Evolutionary conservation across 805 yeast species (phyloP), one percentile per base, ranked within the genome.

Genomic region (Cyberlindnera euphorbiiphila): DNA sequence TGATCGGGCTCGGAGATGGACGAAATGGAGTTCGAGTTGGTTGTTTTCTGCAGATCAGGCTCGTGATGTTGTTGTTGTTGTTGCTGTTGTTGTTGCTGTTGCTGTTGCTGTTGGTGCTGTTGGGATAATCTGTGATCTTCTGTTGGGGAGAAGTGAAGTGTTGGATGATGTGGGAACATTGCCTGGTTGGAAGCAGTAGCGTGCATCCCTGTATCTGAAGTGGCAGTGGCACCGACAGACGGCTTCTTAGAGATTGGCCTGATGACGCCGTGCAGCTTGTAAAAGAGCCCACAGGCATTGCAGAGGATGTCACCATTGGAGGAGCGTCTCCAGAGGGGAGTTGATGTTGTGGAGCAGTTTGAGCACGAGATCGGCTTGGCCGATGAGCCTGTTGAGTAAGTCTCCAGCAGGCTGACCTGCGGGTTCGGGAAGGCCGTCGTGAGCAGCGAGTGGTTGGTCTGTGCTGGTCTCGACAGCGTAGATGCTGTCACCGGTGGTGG

Each of bases 241-340:
- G 37, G 8, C 36, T 41, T 42, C 32, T 43, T 48, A 5, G 42
- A 24, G 30, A 49, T 40, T 4, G 98, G 98, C 43, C 97, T 68
- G 45, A 85, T 91, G 4, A 86, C 89, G 10, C 96, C 97, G 54
- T 91, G 97, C 16, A 91, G 67, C 61, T 91, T 91, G 54, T 85
- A 73, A 52, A 91, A 91, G 41, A 91, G 66, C 1, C 98, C 98
- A 66, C 98, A 91, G 0, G 98, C 98, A 60, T 91, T 91, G 62
- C 98, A 91, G 41, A 91, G 65, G 0, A 95, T 88, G 50, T 85
- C 81, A 2, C 97, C 97, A 39, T 81, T 84, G 0, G 93, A 84
- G 48, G 87, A 85, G 31, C 96, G 71, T 48, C 98, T 69, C 98
- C 98, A 91, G n/a, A 91, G 60, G 2, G 97, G 98, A 0, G 97